These are phyloP conservation scores for Apophysomyces ossiformis DNA, from an alignment of 371 early-diverging fungal genomes.

Conservation along the genomic window DNA sequence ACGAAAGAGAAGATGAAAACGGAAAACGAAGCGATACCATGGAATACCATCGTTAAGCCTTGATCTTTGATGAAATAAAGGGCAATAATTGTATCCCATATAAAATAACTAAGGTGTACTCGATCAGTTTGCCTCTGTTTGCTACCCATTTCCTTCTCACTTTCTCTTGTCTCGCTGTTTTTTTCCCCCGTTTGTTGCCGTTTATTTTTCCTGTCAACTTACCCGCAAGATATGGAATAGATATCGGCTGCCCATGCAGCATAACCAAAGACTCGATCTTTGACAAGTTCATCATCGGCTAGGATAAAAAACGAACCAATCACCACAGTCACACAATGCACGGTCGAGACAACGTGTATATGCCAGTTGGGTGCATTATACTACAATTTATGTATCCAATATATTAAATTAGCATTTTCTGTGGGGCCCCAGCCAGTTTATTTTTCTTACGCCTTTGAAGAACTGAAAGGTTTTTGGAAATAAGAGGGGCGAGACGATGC, in stretches of 20 bases:
- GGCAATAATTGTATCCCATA: conserved; percentile 88
- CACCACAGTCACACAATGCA: conserved; percentile 61
- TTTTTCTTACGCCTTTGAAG: conserved; percentile 53
- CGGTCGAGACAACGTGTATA: conserved; percentile 73
- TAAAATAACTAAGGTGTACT: conserved; percentile 72
- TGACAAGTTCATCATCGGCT: conserved; percentile 57
- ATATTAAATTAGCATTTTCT: too few relatives aligned
- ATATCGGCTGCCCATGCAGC: conserved; percentile 71
- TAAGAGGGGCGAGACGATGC: conserved; percentile 56
- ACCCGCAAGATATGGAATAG: conserved; percentile 86
- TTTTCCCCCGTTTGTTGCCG: not conserved
- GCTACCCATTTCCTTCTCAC: not conserved
- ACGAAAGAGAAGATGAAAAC: conserved; percentile 78
- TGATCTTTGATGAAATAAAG: conserved; percentile 68
- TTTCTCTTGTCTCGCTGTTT: not conserved
- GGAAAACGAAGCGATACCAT: conserved; percentile 79
- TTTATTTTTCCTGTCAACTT: conserved; percentile 24
- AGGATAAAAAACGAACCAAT: conserved; percentile 67
- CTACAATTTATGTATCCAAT: conserved; percentile 16
- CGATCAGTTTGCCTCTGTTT: too few relatives aligned
- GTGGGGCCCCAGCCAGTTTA: not conserved
- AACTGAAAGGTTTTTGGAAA: conserved; percentile 67
- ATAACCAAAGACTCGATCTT: conserved; percentile 82
- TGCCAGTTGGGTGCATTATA: conserved; percentile 70
- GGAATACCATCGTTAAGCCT: conserved; percentile 84